A percentile compares a stretch with the other conserved stretches of the same genome.
These are phyloP conservation scores for Gautieria morchelliformis DNA, from an alignment of 768 basidiomycete genomes.

Conservation along the genomic window DNA sequence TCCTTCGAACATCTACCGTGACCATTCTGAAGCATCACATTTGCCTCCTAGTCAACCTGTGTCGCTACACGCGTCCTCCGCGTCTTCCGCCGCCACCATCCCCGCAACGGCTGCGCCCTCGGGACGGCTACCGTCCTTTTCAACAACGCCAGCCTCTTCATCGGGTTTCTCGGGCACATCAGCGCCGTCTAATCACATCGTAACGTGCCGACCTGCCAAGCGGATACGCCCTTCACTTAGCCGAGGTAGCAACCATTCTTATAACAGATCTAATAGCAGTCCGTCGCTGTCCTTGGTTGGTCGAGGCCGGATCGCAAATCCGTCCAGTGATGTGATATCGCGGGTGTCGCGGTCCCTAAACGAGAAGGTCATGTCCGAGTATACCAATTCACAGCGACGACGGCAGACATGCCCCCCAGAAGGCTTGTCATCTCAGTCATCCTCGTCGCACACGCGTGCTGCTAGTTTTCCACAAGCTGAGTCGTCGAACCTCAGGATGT, in stretches of 20 bases:
- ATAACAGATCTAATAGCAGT: background rate
- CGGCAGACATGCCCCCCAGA: background rate
- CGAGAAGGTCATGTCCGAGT: slow-evolving; percentile 5
- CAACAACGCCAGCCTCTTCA: background rate
- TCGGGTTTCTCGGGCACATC: background rate
- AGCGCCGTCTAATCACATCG: background rate
- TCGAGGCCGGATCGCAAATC: background rate
- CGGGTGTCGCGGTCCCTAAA: slow-evolving; percentile 6
- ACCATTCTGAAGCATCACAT: background rate
- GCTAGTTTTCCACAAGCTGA: background rate
- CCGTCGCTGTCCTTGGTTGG: background rate
- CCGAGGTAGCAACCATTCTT: background rate
- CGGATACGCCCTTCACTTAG: background rate
- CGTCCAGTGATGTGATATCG: background rate
- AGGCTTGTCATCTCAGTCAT: background rate
- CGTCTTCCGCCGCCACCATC: background rate
- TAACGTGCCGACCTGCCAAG: background rate
- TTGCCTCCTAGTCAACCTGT: background rate
- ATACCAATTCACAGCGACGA: background rate
- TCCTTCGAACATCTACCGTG: background rate
- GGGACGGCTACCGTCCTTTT: background rate
- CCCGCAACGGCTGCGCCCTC: background rate
- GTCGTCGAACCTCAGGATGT: background rate
- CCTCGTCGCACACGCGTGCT: background rate
- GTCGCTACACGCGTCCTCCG: background rate